Base-by-base conservation (phyloP, 1,284 basidiomycete species). In the Mycosarcoma mackinlayi region DNA sequence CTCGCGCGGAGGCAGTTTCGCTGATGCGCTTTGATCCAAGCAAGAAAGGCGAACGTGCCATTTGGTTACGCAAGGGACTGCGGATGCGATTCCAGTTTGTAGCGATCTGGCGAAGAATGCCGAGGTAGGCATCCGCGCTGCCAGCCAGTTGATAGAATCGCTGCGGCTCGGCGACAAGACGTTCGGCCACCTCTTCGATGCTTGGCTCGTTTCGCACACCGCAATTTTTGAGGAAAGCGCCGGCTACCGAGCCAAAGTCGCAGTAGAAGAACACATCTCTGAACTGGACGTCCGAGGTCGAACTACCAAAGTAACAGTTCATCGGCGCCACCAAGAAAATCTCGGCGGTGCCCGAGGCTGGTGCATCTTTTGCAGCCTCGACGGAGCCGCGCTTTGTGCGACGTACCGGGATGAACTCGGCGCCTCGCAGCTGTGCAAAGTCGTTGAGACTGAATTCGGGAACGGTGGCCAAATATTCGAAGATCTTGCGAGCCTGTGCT, bases 191-290 rank as follows among this genome's bases (percentile, higher is more conserved):
- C 75, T 95, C 92, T 70, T 91, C 89, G 1, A 93, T 89, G 30
- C 89, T 93, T 1, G 95, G 96, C 78, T 95, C 92, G 49, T 88
- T 89, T 77, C 90, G 90, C 18, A 94, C 92, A 19, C 95, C 95
- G 74, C 92, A 93, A 10, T 91, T 89, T 59, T 87, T 88, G 45
- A 99, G 85, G 84, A 98, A 82, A 3, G 87, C 85, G 71, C 93
- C 94, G 2, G 91, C 94, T 5, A 86, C 86, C 0, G 87, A 80
- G 0, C 94, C 95, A 82, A 95, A 97, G 83, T 97, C 90, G 44
- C 73, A 60, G 45, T 98, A 88, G 75, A 94, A 95, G 79, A 97
- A 96, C 10, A 85, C 67, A 18, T 78, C 78, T 27, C 59, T 64
- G 65, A 83, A 80, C n/a, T 77, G 51, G 6, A 31, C 40, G 34